Conservation (phyloP, 768 basidiomycete species). For the Termitomyces titanicus region DNA sequence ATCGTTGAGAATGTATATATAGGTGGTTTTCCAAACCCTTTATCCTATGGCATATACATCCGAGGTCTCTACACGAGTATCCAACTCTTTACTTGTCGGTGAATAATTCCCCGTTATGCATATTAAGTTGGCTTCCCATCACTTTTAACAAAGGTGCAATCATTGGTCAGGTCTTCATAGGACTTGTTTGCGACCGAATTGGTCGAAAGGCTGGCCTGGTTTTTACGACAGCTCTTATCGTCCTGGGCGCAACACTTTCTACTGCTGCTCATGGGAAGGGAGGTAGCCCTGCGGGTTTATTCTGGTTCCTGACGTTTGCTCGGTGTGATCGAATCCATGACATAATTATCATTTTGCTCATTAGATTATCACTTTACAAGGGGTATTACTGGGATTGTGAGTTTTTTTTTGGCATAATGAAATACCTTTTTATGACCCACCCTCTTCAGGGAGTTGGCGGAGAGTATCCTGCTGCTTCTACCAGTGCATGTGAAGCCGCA, state of each 20-base stretch:
- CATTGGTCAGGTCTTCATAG: slow-evolving; percentile 58
- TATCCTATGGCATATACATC: slow-evolving; percentile 64
- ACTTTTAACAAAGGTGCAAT: slow-evolving; percentile 23
- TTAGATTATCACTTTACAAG: background rate
- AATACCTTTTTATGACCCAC: background rate
- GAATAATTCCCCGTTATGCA: slow-evolving; percentile 35
- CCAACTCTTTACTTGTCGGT: slow-evolving; percentile 70
- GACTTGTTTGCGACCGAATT: slow-evolving; percentile 66
- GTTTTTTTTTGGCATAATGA: slow-evolving; percentile 18
- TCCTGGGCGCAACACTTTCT: slow-evolving; percentile 62
- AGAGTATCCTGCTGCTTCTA: slow-evolving; percentile 73
- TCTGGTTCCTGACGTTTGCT: slow-evolving; percentile 74
- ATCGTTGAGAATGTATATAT: background rate
- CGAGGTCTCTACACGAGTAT: slow-evolving; percentile 60
- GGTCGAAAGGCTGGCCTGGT: slow-evolving; percentile 79
- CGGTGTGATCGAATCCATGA: slow-evolving; percentile 28
- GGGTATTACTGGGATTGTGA: slow-evolving; percentile 60
- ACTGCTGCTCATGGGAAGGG: slow-evolving; percentile 65
- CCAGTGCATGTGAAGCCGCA: slow-evolving; percentile 67
- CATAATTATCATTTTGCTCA: background rate
- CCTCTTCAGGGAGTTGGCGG: slow-evolving; percentile 67
- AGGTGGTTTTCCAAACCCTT: slow-evolving; percentile 57
- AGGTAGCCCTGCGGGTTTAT: slow-evolving; percentile 53
- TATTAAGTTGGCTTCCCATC: background rate
- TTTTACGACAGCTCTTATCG: slow-evolving; percentile 63